Evolutionary conservation across 768 basidiomycete genomes (phyloP).

Genomic region (Grammothele lineata): DNA sequence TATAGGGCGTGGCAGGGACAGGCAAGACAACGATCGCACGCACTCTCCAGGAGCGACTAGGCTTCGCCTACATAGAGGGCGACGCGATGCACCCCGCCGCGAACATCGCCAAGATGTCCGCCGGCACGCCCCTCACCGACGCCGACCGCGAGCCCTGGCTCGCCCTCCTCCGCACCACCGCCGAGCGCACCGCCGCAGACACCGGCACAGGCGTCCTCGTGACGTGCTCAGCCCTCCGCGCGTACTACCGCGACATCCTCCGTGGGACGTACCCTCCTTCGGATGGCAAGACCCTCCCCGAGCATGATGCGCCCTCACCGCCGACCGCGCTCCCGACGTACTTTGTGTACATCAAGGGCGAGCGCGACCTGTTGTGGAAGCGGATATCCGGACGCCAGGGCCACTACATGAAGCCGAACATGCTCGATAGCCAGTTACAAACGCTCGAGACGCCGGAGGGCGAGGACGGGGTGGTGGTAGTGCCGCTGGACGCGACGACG

Average conservation of each 20-base stretch:
- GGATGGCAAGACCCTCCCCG: slow-evolving; percentile 21
- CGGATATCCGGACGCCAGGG: slow-evolving; percentile 61
- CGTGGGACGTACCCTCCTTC: slow-evolving; percentile 43
- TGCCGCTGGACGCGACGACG: slow-evolving; percentile 49
- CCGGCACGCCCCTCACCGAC: slow-evolving; percentile 72
- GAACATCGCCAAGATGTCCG: slow-evolving; percentile 87
- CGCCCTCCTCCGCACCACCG: slow-evolving; percentile 59
- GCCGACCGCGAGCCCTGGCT: slow-evolving; percentile 88
- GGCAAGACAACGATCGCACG: slow-evolving; percentile 27
- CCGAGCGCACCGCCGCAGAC: slow-evolving; percentile 39
- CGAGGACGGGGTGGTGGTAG: slow-evolving; percentile 64
- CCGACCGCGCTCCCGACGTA: slow-evolving; percentile 41
- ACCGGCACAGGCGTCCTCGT: slow-evolving; percentile 60
- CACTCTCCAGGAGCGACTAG: slow-evolving; percentile 32
- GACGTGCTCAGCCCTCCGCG: slow-evolving; percentile 83
- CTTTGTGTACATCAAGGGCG: slow-evolving; percentile 78
- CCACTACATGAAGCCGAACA: slow-evolving; percentile 80
- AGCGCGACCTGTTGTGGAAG: slow-evolving; percentile 48
- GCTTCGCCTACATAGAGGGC: slow-evolving; percentile 82
- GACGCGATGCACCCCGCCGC: slow-evolving; percentile 79
- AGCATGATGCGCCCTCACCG: slow-evolving; percentile 21
- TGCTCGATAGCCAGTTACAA: slow-evolving; percentile 76
- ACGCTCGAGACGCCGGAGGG: slow-evolving; percentile 67
- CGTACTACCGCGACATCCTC: slow-evolving; percentile 75
- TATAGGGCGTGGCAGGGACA: slow-evolving; percentile 27